Percentiles rank a stretch among this genome's conserved stretches.
These are phyloP conservation scores for Pseudogymnoascus sp. DNA, from an alignment of 2,329 filamentous ascomycete species.

Conservation along the genomic window DNA sequence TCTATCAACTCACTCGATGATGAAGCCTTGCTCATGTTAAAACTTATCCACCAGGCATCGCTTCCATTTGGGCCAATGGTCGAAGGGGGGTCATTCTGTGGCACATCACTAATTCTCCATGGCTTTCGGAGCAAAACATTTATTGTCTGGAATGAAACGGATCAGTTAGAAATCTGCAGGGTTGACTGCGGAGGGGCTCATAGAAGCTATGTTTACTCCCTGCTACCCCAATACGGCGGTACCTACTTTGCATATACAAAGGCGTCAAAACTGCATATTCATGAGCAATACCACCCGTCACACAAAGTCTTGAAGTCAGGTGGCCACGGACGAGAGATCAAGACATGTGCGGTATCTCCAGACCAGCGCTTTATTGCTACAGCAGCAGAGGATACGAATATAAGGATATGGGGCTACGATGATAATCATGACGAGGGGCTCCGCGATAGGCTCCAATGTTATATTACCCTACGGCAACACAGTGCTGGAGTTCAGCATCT, in stretches of 20 bases:
- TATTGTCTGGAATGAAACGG: conserved; percentile 71
- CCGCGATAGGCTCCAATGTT: conserved; percentile 32
- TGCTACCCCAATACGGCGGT: conserved; percentile 22
- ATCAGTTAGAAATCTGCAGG: conserved; percentile 59
- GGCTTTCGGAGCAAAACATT: conserved; percentile 79
- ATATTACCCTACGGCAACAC: conserved; percentile 67
- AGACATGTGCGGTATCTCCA: conserved; percentile 46
- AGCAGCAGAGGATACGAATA: conserved; percentile 63
- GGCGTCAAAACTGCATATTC: conserved; percentile 45
- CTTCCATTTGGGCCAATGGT: conserved; percentile 70
- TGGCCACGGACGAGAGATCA: conserved; percentile 82
- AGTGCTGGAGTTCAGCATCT: conserved; percentile 68
- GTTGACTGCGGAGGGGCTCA: conserved; percentile 83
- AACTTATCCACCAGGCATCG: conserved; percentile 58
- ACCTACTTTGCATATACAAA: conserved; percentile 69
- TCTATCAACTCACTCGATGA: not conserved
- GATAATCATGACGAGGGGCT: conserved; percentile 20
- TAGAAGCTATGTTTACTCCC: conserved; percentile 59
- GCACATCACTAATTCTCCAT: conserved; percentile 58
- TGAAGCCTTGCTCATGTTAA: conserved; percentile 22
- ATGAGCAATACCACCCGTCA: conserved; percentile 33
- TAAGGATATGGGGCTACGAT: conserved; percentile 63
- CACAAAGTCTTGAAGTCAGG: conserved; percentile 55
- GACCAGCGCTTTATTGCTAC: conserved; percentile 49
- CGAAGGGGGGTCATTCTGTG: conserved; percentile 60